Base-by-base conservation (phyloP, 73 alveolate genomes). In the Paramecium biaurelia region DNA sequence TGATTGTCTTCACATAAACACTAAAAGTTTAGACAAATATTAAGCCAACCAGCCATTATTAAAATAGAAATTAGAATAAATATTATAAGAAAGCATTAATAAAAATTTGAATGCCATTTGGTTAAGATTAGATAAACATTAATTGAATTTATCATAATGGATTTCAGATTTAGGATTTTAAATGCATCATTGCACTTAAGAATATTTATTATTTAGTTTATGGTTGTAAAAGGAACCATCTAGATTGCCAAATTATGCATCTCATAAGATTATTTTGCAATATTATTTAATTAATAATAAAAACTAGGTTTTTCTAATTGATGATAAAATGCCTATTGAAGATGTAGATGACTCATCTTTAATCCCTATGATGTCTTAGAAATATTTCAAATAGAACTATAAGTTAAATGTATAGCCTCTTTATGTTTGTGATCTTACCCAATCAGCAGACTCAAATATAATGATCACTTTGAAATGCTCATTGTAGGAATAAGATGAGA, bases 181-280 rank as follows among this genome's bases (percentile, higher is more conserved):
- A 70, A 89, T 89, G 85, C 94, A 89, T 89, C 94, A 89, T 45
- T 76, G 92, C 32, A 89, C 89, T 10, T 30, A 72, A 63, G 84
- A 89, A 8, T 41, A 89, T 72, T 43, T 89, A 68, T 26, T 89
- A 70, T 89, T 89, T 70, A 34, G 82, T 23, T 20, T 70, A 35
- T 89, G 94, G 94, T 58, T 89, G 5, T 24, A 42, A 23, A 82
- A 82, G 24, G 74, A 89, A 15, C 38, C 76, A 82, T 70, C 86
- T 28, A 92, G 58, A 30, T 86, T 92, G 5, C 95, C 95, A 0
- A 82, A 82, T n/a, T 92, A 53, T 85, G 72, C 95, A 9, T 70
- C 92, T 21, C 95, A 92, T 32, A 70, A 82, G 85, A 68, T 92
- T 7, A 76, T 76, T 28, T 70, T 72, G 18, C 82, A 85, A 45